These are phyloP conservation scores for Fragosphaeria purpurea DNA, from an alignment of 2,329 filamentous ascomycete genomes.

Conservation along the genomic window DNA sequence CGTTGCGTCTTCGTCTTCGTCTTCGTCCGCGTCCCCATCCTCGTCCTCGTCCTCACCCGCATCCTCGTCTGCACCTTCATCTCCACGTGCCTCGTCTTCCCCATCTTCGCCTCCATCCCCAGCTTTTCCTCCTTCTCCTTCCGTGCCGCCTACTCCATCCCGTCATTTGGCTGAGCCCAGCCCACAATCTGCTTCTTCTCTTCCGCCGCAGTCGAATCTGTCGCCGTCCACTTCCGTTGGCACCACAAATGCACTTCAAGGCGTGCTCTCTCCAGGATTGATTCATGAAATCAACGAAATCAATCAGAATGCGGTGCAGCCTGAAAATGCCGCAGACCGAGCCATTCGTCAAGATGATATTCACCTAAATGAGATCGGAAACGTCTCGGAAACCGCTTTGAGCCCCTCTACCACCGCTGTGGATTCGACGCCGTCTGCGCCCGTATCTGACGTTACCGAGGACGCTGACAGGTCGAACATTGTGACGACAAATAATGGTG, in stretches of 20 bases:
- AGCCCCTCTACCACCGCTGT: not conserved
- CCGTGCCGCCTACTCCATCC: no score
- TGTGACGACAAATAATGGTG: not conserved
- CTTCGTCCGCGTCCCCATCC: not conserved
- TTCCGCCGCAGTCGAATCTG: no score
- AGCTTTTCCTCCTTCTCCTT: not conserved
- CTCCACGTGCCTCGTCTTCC: not conserved
- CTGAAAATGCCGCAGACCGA: no score
- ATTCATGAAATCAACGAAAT: conserved; percentile 2
- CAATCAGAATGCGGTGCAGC: not conserved
- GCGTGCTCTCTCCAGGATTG: not conserved
- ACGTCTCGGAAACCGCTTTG: conserved; percentile 2
- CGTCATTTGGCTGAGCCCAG: no score
- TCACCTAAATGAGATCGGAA: not conserved
- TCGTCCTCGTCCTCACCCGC: not conserved
- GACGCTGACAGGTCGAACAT: not conserved
- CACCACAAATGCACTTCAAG: not conserved
- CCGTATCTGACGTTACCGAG: conserved; percentile 4
- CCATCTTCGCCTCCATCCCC: not conserved
- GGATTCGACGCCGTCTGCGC: not conserved
- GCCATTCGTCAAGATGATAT: no score
- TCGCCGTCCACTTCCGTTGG: no score
- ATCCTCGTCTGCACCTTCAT: conserved; percentile 1
- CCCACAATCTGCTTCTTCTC: no score
- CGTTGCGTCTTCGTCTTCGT: not conserved